Evolutionary conservation across 805 yeast species (phyloP), one percentile per base, ranked within the genome.

Genomic region (Candida arabinofermentans): DNA sequence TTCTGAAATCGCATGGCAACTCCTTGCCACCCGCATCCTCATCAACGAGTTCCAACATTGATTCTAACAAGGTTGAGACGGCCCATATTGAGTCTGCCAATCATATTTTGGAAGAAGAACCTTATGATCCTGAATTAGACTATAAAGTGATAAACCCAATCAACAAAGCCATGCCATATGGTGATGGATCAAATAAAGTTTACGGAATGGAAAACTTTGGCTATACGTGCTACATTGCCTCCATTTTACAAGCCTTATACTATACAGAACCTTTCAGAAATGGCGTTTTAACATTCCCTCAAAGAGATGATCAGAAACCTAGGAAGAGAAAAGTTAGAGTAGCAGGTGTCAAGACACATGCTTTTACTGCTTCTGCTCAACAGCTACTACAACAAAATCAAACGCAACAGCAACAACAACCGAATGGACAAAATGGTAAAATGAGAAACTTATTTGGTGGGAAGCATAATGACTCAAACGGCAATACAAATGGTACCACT

Each of bases 171-270:
- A 43, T 67, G 46, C 83, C 82, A 8, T 79, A 62, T 55, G 90
- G 88, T 5, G 81, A 80, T 57, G 90, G 89, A 2, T 67, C 81
- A 6, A 69, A 75, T 46, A 85, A 83, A 59, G 73, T 85, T 18
- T 85, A 77, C 59, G 95, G 95, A 1, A 77, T 83, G 75, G 93
- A 86, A 58, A 86, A 86, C 57, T 85, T 84, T 54, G 96, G 95
- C 2, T 83, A 89, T 59, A 89, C 97, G 0, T 93, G 98, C 66
- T 91, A 91, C 66, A 86, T 96, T 64, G 93, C 93, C 54, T 87
- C 96, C 8, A 86, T 93, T 24, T 66, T 93, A 19, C 99, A 93
- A 61, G 87, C 95, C 50, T 72, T 91, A 8, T 91, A 77, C 67
- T 82, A 85, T 64, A 74, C 91, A 3, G 72, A 75, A 21, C 74